A percentile compares a stretch with the other conserved stretches of the same genome.
Conservation (phyloP, 1,284 basidiomycete species). For the Ustilago trichophora region DNA sequence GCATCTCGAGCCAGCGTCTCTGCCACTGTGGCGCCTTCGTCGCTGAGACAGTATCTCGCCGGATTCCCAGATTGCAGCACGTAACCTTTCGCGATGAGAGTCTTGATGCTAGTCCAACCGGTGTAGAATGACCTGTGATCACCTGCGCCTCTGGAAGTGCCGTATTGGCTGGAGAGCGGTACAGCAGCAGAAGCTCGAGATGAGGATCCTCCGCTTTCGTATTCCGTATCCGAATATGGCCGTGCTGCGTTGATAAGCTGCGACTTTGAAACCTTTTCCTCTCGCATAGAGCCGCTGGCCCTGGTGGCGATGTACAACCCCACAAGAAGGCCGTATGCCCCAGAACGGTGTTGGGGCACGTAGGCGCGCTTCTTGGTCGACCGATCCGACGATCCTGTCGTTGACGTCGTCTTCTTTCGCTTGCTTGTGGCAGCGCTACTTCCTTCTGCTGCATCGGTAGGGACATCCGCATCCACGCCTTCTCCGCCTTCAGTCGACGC, state of each 20-base stretch:
- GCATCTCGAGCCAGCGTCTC: conserved; percentile 36
- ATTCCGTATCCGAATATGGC: conserved; percentile 60
- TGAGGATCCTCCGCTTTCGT: conserved; percentile 37
- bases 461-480: not conserved
- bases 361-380: conserved; percentile 51
- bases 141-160: conserved; percentile 10
- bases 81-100: conserved; percentile 62
- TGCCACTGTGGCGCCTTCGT: conserved; percentile 57
- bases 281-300: conserved; percentile 2
- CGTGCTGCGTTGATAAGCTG: conserved; percentile 59
- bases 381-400: conserved; percentile 15
- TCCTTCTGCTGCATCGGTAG: not conserved
- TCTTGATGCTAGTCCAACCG: conserved; percentile 65
- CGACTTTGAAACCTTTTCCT: conserved; percentile 46
- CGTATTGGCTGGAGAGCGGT: conserved; percentile 24
- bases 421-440: not conserved
- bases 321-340: conserved; percentile 62
- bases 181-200: conserved; percentile 34
- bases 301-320: conserved; percentile 49
- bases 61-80: conserved; percentile 63
- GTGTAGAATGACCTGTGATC: conserved; percentile 52
- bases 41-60: conserved; percentile 56
- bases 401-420: no score
- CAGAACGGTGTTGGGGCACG: conserved; percentile 59
- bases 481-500: not conserved